phyloP scores from a whole-genome alignment of 1,284 basidiomycete genomes.

The Heterobasidion occidentale region DNA sequence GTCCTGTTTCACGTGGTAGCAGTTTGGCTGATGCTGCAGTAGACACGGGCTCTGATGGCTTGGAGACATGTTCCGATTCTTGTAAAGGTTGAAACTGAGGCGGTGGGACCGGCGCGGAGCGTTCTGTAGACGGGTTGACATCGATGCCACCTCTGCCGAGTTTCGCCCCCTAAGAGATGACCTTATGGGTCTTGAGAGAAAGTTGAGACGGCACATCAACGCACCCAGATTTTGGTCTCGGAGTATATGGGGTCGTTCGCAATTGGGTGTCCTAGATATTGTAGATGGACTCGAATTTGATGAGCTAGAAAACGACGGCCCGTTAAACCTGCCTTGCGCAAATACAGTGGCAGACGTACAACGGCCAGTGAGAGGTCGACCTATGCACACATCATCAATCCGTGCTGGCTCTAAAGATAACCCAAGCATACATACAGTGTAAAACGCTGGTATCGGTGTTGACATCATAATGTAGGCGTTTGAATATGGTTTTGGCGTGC shows the following conservation, averaged over 20 bases:
- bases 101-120: conserved; percentile 57
- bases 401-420: background rate
- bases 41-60: background rate
- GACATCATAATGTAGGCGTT: conserved; percentile 76
- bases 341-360: conserved; percentile 44
- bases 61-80: conserved; percentile 26
- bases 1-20: conserved; percentile 74
- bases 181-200: background rate
- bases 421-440: conserved; percentile 52
- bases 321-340: background rate
- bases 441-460: conserved; percentile 84
- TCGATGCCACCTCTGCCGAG: conserved; percentile 83
- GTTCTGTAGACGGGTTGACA: conserved; percentile 53
- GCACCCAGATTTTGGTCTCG: conserved; percentile 74
- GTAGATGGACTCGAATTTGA: conserved; percentile 93
- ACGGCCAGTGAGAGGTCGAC: conserved; percentile 79
- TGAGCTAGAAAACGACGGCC: conserved; percentile 50
- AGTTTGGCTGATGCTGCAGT: conserved; percentile 23
- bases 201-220: conserved; percentile 12
- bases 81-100: conserved; percentile 34
- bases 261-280: conserved; percentile 91
- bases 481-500: conserved; percentile 89
- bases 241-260: conserved; percentile 90
- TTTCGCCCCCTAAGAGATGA: conserved; percentile 47
- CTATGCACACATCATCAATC: conserved; percentile 27